Conservation (phyloP, 1,139 yeast genomes). For the Yamadazyma sp. region DNA sequence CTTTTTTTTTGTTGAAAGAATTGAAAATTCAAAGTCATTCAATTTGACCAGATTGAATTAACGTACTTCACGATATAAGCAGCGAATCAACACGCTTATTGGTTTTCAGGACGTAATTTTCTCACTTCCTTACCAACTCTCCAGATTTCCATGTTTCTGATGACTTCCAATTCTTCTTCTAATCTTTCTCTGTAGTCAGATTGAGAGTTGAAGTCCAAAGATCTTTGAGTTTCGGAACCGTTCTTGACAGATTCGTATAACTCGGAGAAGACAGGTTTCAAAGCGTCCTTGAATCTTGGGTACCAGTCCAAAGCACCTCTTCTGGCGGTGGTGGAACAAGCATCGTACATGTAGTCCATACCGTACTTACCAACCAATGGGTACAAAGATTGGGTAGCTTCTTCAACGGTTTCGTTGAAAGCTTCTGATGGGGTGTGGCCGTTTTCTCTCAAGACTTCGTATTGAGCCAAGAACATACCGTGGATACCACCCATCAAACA, state of each 20-base stretch:
- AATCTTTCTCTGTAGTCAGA: constrained; percentile 96
- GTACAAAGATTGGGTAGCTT: constrained; percentile 98
- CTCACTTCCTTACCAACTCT: constrained; percentile 99
- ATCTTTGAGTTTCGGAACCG: constrained; percentile 97
- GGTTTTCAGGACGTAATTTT: constrained; percentile 99
- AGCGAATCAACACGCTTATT: constrained; percentile 36
- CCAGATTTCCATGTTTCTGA: constrained; percentile 99
- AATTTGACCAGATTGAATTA: constrained; percentile 16
- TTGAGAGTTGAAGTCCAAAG: constrained; percentile 97
- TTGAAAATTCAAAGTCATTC: constrained; percentile 23
- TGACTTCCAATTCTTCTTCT: constrained; percentile 87
- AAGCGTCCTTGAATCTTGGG: constrained; percentile 97
- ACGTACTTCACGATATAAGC: constrained; percentile 3
- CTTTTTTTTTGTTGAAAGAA: constrained; percentile 16
- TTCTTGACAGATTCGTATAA: constrained; percentile 93
- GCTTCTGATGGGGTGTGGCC: constrained; percentile 99
- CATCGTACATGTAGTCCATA: constrained; percentile 99
- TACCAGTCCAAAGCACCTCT: constrained; percentile 99
- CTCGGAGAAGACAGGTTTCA: constrained; percentile 97
- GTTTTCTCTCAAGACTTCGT: constrained; percentile 98
- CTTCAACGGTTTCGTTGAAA: constrained; percentile 99
- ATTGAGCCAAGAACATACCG: constrained; percentile 99
- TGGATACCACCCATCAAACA: constrained; percentile 99
- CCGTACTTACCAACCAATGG: constrained; percentile 99
- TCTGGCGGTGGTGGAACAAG: constrained; percentile 99